Base-by-base conservation (phyloP, 208 protist species). In the Trichomonas gallinae region DNA sequence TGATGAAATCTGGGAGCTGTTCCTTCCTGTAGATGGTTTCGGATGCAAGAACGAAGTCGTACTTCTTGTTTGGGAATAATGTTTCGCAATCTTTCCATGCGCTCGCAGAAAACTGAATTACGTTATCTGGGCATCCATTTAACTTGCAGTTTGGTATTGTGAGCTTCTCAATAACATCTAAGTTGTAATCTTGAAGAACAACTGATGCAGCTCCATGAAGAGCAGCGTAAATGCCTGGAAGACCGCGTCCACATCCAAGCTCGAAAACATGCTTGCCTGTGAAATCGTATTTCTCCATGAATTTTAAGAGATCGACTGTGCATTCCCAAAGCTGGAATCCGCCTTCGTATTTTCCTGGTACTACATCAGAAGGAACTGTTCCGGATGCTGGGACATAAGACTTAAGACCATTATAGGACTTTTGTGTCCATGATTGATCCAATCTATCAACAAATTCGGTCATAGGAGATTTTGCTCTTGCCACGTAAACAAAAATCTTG, bases 121-220 rank as follows among this genome's bases (percentile, higher is more conserved):
- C 15, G 15, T 36, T 36, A 38, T 51, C 23, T 51, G 87, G 87
- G 45, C 87, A 93, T 40, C 46, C 34, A 42, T 93, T 93, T 36
- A 93, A 13, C 17, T 38, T 48, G 13, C 21, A 11, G 31, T 93
- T 93, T 51, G 87, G 87, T 10, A 51, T 48, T 0, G 44, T 38
- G 17, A 93, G 13, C 44, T 93, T 44, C 31, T 93, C 87, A 51
- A 93, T n/a, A 38, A 93, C 87, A 34, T 93, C 87, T n/a, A 49
- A 26, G 15, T 93, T 93, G 44, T 48, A 93, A 93, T 93, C 87
- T 93, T 93, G 87, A 38, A 93, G 44, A 93, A 93, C 87, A 51
- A 93, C 87, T 51, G 31, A 8, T 10, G 87, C 8, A 34, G 87
- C 40, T 2, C 87, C 87, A 58, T 93, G 87, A 23, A 93, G 26